Evolutionary conservation across 2,329 filamentous ascomycete genomes (phyloP), one percentile per base, ranked within the genome.

Genomic region (Colletotrichum spaethianum): DNA sequence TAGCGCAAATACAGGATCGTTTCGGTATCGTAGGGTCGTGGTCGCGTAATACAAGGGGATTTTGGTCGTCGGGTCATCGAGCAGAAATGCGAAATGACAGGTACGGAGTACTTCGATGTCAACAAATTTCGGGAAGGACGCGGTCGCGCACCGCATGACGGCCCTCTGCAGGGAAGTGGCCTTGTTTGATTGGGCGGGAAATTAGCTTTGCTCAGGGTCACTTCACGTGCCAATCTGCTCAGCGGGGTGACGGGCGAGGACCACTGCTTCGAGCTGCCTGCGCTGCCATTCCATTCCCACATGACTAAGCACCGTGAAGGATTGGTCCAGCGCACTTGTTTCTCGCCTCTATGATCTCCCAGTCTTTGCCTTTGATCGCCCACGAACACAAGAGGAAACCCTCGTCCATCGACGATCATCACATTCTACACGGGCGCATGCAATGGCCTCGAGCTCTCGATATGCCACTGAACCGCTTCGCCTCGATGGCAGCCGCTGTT

Each of bases 41-140:
- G 36, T 70, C 65, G 66, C 66, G 65, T 72, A 64, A 69, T 31
- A 72, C 66, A 72, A 70, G 38, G 70, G 70, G 66, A 70, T 38
- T 57, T 60, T 38, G 14, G 55, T 57, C 36, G 55, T 40, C 36
- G 55, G 55, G 65, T 64, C 66, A 59, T 72, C 53, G 46, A 70
- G 46, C 66, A 59, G 46, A 63, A 72, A 16, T 63, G 70, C 66
- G 70, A 72, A 72, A 70, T 56, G 44, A 55, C 20, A 53, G 60
- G 53, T 55, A 72, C 46, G 66, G 46, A 63, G 59, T 71, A 73
- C 67, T 56, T 71, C 50, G 56, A 52, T 73, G 70, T 73, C 70
- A 73, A 73, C 70, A 73, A 73, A 70, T 73, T 56, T 73, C 70
- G 67, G 67, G 57, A 71, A 59, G 70, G 67, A 73, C 70, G 70